These are phyloP conservation scores for Brassica nigra DNA, from an alignment of 345 rosid genomes.

Conservation along the genomic window DNA sequence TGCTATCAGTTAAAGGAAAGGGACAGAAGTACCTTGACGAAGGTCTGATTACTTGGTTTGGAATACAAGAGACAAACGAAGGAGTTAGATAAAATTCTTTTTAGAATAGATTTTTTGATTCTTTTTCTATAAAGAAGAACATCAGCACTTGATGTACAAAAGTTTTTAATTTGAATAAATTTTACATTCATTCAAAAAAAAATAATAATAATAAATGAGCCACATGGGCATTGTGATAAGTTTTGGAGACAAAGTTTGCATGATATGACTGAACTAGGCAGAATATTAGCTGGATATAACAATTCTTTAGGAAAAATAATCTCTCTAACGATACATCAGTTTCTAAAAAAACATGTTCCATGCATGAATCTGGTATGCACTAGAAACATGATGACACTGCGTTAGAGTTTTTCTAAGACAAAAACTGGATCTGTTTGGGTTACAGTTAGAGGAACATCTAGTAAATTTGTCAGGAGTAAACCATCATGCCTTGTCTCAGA, in stretches of 20 bases:
- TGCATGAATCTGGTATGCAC: slow-evolving; percentile 28
- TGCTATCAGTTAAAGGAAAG: neutral
- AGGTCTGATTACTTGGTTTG: neutral
- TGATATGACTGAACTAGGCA: neutral
- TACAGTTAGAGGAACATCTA: neutral
- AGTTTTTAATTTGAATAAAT: too few species aligned
- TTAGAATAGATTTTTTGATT: too few species aligned
- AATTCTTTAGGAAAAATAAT: neutral
- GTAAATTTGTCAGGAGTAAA: neutral
- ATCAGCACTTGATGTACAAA: too few species aligned
- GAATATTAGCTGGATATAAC: too few species aligned
- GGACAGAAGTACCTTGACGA: neutral
- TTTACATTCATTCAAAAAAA: too few species aligned
- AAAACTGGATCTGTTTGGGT: neutral
- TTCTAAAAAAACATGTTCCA: slow-evolving; percentile 11
- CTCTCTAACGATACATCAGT: slow-evolving; percentile 26
- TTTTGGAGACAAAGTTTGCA: slow-evolving; percentile 38
- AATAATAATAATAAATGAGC: neutral
- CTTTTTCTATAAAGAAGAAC: too few species aligned
- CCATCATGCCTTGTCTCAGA: neutral
- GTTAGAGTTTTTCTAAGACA: neutral
- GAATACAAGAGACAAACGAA: neutral
- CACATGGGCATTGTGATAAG: slow-evolving; percentile 43
- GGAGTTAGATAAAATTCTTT: neutral
- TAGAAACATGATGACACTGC: slow-evolving; percentile 21